These are phyloP conservation scores for Skeletonema menzelii DNA, from an alignment of 108 stramenopile genomes.

Conservation along the genomic window DNA sequence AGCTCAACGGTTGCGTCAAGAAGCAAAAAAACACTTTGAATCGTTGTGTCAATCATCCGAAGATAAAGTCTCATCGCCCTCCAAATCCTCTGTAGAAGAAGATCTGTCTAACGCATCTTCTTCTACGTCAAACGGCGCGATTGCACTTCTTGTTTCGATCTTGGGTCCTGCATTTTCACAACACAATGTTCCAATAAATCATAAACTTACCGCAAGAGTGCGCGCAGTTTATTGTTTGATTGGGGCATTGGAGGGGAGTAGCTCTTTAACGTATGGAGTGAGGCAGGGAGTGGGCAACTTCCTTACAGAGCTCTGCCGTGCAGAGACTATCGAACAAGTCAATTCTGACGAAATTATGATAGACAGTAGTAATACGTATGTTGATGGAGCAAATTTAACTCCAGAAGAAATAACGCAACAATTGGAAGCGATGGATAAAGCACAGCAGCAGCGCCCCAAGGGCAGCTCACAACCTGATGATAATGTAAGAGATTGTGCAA, in stretches of 20 bases:
- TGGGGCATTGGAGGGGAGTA: slow-evolving; percentile 46
- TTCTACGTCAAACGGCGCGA: slow-evolving; percentile 44
- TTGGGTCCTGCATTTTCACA: slow-evolving; percentile 35
- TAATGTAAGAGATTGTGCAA: slow-evolving; percentile 62
- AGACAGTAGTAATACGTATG: slow-evolving; percentile 10
- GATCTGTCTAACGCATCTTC: slow-evolving; percentile 34
- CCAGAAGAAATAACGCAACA: slow-evolving; percentile 24
- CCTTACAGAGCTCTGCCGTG: slow-evolving; percentile 60
- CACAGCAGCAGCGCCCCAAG: slow-evolving; percentile 1
- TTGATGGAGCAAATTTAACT: slow-evolving; percentile 27
- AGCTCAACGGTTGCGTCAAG: slow-evolving; percentile 17
- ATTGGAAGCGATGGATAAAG: slow-evolving; percentile 22
- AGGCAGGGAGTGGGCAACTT: slow-evolving; percentile 56
- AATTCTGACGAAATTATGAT: background rate
- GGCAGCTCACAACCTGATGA: slow-evolving; percentile 5
- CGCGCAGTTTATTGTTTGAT: slow-evolving; percentile 42
- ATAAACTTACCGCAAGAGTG: slow-evolving; percentile 7
- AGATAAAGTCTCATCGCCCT: background rate
- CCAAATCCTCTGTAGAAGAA: slow-evolving; percentile 12
- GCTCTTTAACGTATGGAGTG: slow-evolving; percentile 36
- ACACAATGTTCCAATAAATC: background rate
- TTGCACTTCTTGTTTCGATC: slow-evolving; percentile 35
- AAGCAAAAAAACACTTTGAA: slow-evolving; percentile 31
- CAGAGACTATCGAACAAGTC: slow-evolving; percentile 35
- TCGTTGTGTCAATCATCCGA: slow-evolving; percentile 1